phyloP scores from a whole-genome alignment of 1,284 basidiomycete species.

The Volvariella volvacea region DNA sequence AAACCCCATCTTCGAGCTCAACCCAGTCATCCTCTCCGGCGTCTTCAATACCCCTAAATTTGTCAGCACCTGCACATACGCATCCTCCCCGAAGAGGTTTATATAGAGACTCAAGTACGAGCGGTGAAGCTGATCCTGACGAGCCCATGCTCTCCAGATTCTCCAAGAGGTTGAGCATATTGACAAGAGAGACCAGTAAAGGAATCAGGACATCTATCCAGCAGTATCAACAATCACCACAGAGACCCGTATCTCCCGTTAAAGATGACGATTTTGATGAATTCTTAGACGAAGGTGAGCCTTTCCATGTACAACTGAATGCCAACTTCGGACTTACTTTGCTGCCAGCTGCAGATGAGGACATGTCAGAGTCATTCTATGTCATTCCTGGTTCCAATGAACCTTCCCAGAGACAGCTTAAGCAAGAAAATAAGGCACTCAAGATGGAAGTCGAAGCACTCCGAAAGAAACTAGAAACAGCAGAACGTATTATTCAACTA shows the following conservation, averaged over 20 bases:
- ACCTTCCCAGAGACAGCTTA: slow-evolving; percentile 39
- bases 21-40: slow-evolving; percentile 2
- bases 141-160: slow-evolving; percentile 47
- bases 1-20: slow-evolving; percentile 20
- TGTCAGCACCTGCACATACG: slow-evolving; percentile 16
- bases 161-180: slow-evolving; percentile 24
- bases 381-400: slow-evolving; percentile 59
- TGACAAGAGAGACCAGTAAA: no score
- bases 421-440: slow-evolving; percentile 58
- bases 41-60: slow-evolving; percentile 17
- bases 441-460: slow-evolving; percentile 52
- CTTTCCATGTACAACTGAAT: no score
- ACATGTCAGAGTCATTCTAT: slow-evolving; percentile 72
- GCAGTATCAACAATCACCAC: no score
- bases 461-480: slow-evolving; percentile 48
- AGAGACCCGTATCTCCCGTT: no score
- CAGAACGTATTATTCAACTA: slow-evolving; percentile 55
- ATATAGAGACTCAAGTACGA: slow-evolving; percentile 41
- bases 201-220: no score
- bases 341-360: slow-evolving; percentile 40
- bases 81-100: slow-evolving; percentile 14
- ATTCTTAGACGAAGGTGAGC: slow-evolving; percentile 24
- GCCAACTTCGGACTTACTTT: no score
- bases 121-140: slow-evolving; percentile 61
- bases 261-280: slow-evolving; percentile 16